Percentiles rank a stretch among this genome's conserved stretches.
Conservation (phyloP, 2,329 filamentous ascomycete species). For the Phaeosphaeria sp. region DNA sequence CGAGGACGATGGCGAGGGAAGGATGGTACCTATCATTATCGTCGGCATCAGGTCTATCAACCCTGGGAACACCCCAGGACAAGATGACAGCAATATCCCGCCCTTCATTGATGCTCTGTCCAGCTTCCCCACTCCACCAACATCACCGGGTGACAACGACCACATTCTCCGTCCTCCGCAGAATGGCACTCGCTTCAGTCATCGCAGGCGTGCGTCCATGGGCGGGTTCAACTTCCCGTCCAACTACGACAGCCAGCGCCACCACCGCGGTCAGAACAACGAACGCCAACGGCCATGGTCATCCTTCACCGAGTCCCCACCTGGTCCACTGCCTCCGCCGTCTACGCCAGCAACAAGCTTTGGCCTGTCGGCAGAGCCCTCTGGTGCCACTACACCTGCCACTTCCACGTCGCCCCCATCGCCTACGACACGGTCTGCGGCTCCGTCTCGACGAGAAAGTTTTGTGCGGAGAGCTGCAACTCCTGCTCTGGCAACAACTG, state of each 20-base stretch:
- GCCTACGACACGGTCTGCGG: constrained; percentile 43
- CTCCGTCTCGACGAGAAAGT: constrained; percentile 49
- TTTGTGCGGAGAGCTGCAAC: constrained; percentile 49
- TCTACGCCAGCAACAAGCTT: constrained; percentile 67
- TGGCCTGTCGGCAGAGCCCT: constrained; percentile 62
- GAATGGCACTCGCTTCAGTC: constrained; percentile 61
- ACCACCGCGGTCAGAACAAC: constrained; percentile 53
- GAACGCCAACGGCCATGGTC: constrained; percentile 53
- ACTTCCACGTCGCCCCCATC: constrained; percentile 40
- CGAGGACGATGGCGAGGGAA: constrained; percentile 55
- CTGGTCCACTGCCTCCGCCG: constrained; percentile 67
- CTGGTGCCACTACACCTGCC: constrained; percentile 55
- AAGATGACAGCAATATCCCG: constrained; percentile 52
- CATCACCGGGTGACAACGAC: constrained; percentile 57
- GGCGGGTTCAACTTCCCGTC: constrained; percentile 59
- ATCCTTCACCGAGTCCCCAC: constrained; percentile 61
- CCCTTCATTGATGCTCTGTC: constrained; percentile 61
- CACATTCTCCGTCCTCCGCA: constrained; percentile 61
- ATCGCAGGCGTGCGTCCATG: constrained; percentile 62
- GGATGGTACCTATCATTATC: constrained; percentile 73
- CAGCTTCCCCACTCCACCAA: constrained; percentile 55
- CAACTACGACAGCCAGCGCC: constrained; percentile 62
- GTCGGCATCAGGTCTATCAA: constrained; percentile 73
- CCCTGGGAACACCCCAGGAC: constrained; percentile 55
- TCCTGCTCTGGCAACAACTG: constrained; percentile 52